Evolutionary conservation across 768 basidiomycete species (phyloP).

Genomic region (Trichaptum fuscoviolaceum): DNA sequence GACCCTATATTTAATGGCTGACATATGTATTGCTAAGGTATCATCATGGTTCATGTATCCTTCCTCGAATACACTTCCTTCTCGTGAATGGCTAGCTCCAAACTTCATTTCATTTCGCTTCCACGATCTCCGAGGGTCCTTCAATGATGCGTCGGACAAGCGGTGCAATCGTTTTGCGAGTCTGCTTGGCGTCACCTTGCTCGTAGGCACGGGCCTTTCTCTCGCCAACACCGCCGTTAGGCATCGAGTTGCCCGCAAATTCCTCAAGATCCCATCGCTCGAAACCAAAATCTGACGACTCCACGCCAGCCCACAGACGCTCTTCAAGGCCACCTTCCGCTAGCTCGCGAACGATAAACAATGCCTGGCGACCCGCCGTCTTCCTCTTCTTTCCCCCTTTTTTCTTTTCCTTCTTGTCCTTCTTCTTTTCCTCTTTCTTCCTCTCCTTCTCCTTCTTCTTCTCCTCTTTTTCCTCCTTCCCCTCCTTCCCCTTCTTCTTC

Average conservation of each 20-base stretch:
- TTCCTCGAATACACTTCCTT: not conserved
- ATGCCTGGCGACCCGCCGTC: constrained; percentile 21
- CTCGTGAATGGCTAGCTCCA: not conserved
- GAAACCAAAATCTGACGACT: constrained; percentile 24
- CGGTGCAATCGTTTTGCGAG: constrained; percentile 65
- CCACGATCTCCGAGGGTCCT: constrained; percentile 10
- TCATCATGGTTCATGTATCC: not conserved
- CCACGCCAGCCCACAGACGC: constrained; percentile 14
- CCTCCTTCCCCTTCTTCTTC: constrained; percentile 29
- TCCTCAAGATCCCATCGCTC: constrained; percentile 13
- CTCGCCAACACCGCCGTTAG: constrained; percentile 7
- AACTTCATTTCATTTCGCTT: not conserved
- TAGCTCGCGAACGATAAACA: constrained; percentile 13
- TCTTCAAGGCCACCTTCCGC: constrained; percentile 9
- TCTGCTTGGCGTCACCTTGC: constrained; percentile 58
- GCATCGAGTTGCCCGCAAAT: not conserved
- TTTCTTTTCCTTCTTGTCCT: constrained; percentile 23
- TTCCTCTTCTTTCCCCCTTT: constrained; percentile 20
- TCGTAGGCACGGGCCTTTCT: constrained; percentile 35
- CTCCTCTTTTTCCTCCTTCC: constrained; percentile 47
- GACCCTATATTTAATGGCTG: not conserved
- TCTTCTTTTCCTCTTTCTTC: constrained; percentile 47
- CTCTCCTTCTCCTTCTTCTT: constrained; percentile 52
- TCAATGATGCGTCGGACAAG: constrained; percentile 59
- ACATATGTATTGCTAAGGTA: not conserved